A percentile compares a stretch with the other conserved stretches of the same genome.
Conservation (phyloP, 805 yeast genomes). For the Teunomyces atbi region DNA sequence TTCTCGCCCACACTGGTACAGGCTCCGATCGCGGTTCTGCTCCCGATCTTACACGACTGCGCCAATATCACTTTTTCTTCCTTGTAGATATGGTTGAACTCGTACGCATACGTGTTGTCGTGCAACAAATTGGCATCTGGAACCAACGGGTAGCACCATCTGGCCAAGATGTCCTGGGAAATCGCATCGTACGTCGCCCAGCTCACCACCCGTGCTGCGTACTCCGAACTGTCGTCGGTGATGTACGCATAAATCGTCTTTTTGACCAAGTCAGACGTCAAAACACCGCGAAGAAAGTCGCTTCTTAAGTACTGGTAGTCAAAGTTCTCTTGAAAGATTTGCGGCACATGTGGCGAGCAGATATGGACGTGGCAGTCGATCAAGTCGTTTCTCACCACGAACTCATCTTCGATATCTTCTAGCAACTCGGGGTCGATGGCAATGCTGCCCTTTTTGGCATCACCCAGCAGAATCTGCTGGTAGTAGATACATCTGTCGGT, state of each 20-base stretch:
- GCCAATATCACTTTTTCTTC: slow-evolving; percentile 87
- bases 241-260: slow-evolving; percentile 89
- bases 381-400: slow-evolving; percentile 83
- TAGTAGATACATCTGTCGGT: slow-evolving; percentile 80
- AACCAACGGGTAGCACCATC: slow-evolving; percentile 91
- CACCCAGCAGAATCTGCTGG: slow-evolving; percentile 66
- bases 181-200: slow-evolving; percentile 92
- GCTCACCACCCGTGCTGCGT: slow-evolving; percentile 94
- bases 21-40: slow-evolving; percentile 79
- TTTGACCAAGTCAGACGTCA: slow-evolving; percentile 85
- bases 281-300: slow-evolving; percentile 88
- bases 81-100: slow-evolving; percentile 82
- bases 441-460: slow-evolving; percentile 38
- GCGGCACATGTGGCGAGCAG: slow-evolving; percentile 92
- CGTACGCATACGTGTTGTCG: slow-evolving; percentile 74
- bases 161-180: slow-evolving; percentile 81
- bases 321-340: slow-evolving; percentile 92
- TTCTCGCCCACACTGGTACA: slow-evolving; percentile 75
- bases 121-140: slow-evolving; percentile 79
- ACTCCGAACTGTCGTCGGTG: slow-evolving; percentile 60
- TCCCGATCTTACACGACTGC: slow-evolving; percentile 84
- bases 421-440: slow-evolving; percentile 81
- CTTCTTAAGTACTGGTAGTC: slow-evolving; percentile 85
- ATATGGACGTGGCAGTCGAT: slow-evolving; percentile 97
- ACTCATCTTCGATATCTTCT: slow-evolving; percentile 67